Conservation (phyloP, 2,329 filamentous ascomycete genomes). For the Sclerotinia minor region DNA sequence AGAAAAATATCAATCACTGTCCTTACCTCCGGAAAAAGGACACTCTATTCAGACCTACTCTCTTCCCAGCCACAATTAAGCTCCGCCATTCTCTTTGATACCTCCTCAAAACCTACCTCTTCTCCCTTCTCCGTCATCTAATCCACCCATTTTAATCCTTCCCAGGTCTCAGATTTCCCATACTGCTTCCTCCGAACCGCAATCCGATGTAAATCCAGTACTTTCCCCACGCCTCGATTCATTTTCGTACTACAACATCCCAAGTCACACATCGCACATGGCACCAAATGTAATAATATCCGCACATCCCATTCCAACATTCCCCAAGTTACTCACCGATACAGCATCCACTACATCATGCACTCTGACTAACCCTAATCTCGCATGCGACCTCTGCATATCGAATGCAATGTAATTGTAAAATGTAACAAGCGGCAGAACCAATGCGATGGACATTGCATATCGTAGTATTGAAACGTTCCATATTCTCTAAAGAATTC, state of each 20-base stretch:
- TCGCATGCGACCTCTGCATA: conserved; percentile 6
- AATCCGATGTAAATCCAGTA: not conserved
- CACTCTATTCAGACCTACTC: not conserved
- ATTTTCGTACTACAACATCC: conserved; percentile 10
- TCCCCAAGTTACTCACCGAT: not conserved
- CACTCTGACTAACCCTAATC: not conserved
- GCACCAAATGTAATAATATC: conserved; percentile 3
- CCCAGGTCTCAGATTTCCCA: not conserved
- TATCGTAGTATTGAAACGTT: not conserved
- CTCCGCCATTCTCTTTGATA: not conserved
- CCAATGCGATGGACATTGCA: conserved; percentile 3
- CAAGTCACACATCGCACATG: conserved; percentile 5
- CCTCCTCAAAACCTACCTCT: not conserved
- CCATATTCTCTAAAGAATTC: not conserved
- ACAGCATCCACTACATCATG: not conserved
- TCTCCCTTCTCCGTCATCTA: not conserved
- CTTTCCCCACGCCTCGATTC: not conserved
- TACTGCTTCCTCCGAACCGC: not conserved
- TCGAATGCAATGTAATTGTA: conserved; percentile 10
- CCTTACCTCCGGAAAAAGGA: not conserved
- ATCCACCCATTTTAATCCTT: not conserved
- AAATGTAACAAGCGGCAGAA: not conserved
- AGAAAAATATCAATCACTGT: not conserved
- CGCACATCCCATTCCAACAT: not conserved
- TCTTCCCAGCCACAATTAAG: not conserved